These are phyloP conservation scores for Leishmania arabica DNA, from an alignment of 208 protist genomes.

Conservation along the genomic window DNA sequence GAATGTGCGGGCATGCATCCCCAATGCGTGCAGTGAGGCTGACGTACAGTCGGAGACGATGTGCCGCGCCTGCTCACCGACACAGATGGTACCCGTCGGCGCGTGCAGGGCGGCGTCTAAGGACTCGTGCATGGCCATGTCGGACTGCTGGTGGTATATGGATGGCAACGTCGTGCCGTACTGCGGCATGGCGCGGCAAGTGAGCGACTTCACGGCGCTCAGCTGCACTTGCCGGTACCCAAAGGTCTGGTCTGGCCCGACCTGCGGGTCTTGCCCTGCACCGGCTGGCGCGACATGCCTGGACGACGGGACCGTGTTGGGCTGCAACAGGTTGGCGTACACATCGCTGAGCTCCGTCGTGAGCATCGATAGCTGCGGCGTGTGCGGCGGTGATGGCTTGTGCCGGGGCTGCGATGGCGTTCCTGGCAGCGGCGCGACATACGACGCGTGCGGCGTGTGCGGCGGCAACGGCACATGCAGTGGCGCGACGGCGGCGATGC, in stretches of 20 bases:
- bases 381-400: slow-evolving; percentile 52
- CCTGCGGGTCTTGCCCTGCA: slow-evolving; percentile 34
- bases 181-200: slow-evolving; percentile 5
- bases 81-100: not conserved
- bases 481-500: slow-evolving; percentile 2
- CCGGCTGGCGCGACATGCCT: slow-evolving; percentile 38
- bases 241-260: slow-evolving; percentile 25
- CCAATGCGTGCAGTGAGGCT: slow-evolving; percentile 27
- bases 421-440: slow-evolving; percentile 29
- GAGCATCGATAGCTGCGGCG: slow-evolving; percentile 39
- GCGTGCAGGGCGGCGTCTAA: slow-evolving; percentile 11
- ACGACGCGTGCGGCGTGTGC: slow-evolving; percentile 63
- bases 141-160: slow-evolving; percentile 38
- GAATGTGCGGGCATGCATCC: slow-evolving; percentile 51
- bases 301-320: slow-evolving; percentile 16
- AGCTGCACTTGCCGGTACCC: slow-evolving; percentile 32
- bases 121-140: slow-evolving; percentile 14
- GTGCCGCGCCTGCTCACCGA: slow-evolving; percentile 26
- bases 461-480: slow-evolving; percentile 44
- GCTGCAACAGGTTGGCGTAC: slow-evolving; percentile 45
- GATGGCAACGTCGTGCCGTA: not conserved
- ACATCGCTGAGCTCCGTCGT: slow-evolving; percentile 1
- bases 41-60: slow-evolving; percentile 16
- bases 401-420: slow-evolving; percentile 64
- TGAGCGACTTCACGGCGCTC: slow-evolving; percentile 1